These are phyloP conservation scores for Aleurites moluccanus DNA, from an alignment of 441 rosid genomes.

Conservation along the genomic window DNA sequence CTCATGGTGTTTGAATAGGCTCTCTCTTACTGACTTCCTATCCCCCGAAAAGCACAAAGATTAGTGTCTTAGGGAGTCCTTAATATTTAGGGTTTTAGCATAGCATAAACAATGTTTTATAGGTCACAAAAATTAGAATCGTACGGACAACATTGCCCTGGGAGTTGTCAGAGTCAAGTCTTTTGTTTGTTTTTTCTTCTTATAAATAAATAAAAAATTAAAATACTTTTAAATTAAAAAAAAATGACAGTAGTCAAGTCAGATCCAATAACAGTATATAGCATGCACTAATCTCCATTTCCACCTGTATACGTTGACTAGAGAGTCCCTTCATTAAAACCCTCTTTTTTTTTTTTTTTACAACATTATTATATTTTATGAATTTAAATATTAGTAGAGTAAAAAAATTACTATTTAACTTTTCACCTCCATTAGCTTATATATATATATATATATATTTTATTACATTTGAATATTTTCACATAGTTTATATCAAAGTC, in stretches of 20 bases:
- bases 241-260: conserved; percentile 24
- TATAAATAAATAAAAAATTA: not conserved
- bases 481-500: too few species aligned
- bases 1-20: too few species aligned
- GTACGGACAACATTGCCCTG: conserved; percentile 2
- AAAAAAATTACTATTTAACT: too few species aligned
- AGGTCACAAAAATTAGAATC: not conserved
- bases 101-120: not conserved
- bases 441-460: too few species aligned
- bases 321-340: not conserved
- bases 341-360: not conserved
- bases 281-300: conserved; percentile 24
- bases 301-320: conserved; percentile 22
- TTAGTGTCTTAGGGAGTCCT: too few species aligned
- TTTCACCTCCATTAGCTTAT: too few species aligned
- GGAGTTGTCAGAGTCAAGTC: not conserved
- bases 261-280: conserved; percentile 15
- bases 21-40: too few species aligned
- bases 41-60: too few species aligned
- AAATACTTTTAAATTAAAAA: not conserved
- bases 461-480: too few species aligned
- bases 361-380: not conserved
- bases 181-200: not conserved
- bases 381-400: not conserved
- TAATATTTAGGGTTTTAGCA: not conserved